Base-by-base conservation (phyloP, 1,284 basidiomycete genomes). In the Ustilago cynodontis region DNA sequence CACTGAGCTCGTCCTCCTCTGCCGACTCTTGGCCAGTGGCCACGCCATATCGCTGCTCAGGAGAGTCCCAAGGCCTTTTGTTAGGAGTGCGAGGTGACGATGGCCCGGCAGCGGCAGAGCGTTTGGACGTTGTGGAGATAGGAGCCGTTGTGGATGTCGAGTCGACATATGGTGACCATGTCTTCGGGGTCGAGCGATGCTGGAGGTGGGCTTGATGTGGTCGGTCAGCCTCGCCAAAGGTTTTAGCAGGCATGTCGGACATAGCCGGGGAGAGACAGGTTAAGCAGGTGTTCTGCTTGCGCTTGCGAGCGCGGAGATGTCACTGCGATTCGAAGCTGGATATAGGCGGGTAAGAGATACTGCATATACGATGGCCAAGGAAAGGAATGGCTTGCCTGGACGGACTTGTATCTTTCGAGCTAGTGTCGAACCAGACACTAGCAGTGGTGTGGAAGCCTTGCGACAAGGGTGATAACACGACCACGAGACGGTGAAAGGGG, bases 1-100 rank as follows among this genome's bases (percentile, higher is more conserved):
- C 73, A 50, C 60, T 61, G 31, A 71, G 61, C 50, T 76, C 67
- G 29, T 76, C 68, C 22, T 76, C 73, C 26, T 76, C 73, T 2
- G 57, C 64, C 1, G 67, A 67, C 2, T 59, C 65, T 0, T 59
- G 51, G 22, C 33, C 50, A 29, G 31, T 8, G 13, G 29, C 31
- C 6, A 35, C 14, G n/a, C 14, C 7, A 33, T 51, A 22, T 3
- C 41, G 51, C 24, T 18, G 24, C 8, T 33, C 20, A 3, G 65
- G 51, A 22, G 60, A 59, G 29, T 60, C 39, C 60, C 70, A 56
- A 33, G 64, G 58, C 47, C 58, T 63, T 24, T 60, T 66, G 24
- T 24, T 49, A 26, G 61, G 31, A 11, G 61, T 35, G 3, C 29
- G 35, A 16, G 67, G 61, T 10, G 59, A 62, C 10, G 59, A 58